Evolutionary conservation across 225 moss, liverwort and hornwort species (phyloP), one percentile per base, ranked within the genome.

Genomic region (Ulota crispa): DNA sequence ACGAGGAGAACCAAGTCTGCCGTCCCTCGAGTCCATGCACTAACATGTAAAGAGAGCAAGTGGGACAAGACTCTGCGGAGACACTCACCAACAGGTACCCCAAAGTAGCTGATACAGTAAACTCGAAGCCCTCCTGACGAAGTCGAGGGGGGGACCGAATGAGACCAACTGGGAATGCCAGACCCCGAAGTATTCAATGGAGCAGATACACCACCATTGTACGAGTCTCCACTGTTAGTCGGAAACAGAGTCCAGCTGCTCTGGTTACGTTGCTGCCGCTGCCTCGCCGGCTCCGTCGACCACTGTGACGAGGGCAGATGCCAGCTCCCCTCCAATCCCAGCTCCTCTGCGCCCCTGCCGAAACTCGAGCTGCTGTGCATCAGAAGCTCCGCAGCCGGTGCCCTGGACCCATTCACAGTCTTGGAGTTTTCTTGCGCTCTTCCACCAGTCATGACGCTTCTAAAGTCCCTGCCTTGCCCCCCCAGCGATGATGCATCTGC

Each of bases 81-180:
- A 32, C 32, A 82, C 83, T 85, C 72, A 90, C 89, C 81, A 69
- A 85, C 55, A 78, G 84, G 84, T 80, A 82, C 64, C 73, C 92
- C 92, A 43, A 85, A 83, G 80, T 88, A 89, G 85, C 89, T 94
- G 32, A 89, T 73, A 82, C 97, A 97, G 65, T 88, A 90, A 42
- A 95, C 92, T 68, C 92, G 88, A 61, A 89, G 83, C 43, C 87
- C 87, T 87, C 87, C 91, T 52, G 83, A 84, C 27, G 91, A 85
- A 84, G 85, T 59, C 7, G 88, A 78, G 54, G 80, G 62, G 0
- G 88, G 78, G 39, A 78, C 78, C 30, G 87, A 80, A 31, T 85
- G 83, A 36, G 83, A 64, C 59, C 88, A 83, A 71, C 72, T 81
- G 75, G 85, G 50, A 64, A 84, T 72, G 23, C 85, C 79, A 56